Evolutionary conservation across 768 basidiomycete species (phyloP), one percentile per base, ranked within the genome.

Genomic region (Rhizopogon roseolus): DNA sequence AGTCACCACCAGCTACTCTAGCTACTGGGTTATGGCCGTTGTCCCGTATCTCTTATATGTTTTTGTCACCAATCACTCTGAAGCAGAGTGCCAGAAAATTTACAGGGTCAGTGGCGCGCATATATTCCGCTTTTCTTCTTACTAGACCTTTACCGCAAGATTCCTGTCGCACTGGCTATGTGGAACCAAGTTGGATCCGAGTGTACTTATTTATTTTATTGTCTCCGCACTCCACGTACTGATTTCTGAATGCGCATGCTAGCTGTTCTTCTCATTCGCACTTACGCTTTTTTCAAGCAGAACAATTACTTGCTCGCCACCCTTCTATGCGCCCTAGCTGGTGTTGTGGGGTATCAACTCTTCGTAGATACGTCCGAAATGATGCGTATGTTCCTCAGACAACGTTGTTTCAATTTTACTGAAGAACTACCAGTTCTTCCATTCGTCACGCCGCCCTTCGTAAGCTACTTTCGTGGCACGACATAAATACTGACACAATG

Each of bases 111-210:
- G 58, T 58, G 45, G 36, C 25, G 3, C 28, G 41, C 25, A 28
- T 41, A 25, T 44, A 27, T 4, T 28, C 6, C 22, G 4, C 10
- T 8, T 5, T 27, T 36, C 11, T 38, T 45, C 5, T 50, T 44
- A 34, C 51, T 37, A n/a, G 9, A 27, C 38, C 29, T 28, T 27
- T 53, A 19, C 52, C 45, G 2, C 17, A 57, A 90, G 88, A 82
- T 90, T 50, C 89, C 89, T 5, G 89, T 90, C 53, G 84, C 84
- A 6, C 77, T 91, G 46, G 88, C 88, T 16, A 86, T 90, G 82
- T 90, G 88, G 88, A 91, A 91, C 62, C 89, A 90, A 79, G 87
- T 89, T 52, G 84, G 86, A 42, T 87, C 88, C 44, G 86, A 90
- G 73, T 84, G 86, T 85, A 57, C 56, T 76, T 71, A 49, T 14